Conservation (phyloP, 2,329 filamentous ascomycete genomes). For the Fusarium euwallaceae region DNA sequence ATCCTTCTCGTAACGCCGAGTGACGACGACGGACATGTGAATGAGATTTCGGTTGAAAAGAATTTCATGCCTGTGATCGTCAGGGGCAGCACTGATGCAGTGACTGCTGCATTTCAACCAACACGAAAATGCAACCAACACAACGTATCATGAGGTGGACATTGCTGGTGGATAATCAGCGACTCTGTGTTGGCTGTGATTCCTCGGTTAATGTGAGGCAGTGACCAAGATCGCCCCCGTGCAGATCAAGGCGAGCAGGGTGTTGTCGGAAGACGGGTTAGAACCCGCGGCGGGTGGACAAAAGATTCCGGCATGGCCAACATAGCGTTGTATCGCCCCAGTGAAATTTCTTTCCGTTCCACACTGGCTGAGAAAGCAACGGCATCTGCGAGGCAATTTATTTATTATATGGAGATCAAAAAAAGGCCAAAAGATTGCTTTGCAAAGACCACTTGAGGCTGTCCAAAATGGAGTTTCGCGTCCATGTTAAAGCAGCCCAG, state of each 20-base stretch:
- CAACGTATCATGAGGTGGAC: not conserved
- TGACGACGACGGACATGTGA: not conserved
- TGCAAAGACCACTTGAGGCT: not conserved
- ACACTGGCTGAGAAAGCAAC: not conserved
- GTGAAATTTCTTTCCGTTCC: not conserved
- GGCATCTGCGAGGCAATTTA: not conserved
- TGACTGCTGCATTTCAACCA: not conserved
- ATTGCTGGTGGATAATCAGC: not conserved
- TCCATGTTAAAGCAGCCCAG: not conserved
- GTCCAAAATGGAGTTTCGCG: not conserved
- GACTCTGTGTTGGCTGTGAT: not conserved
- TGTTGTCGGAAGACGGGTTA: not conserved
- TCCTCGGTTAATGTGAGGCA: not conserved
- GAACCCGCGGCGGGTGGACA: not conserved
- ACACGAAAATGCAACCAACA: not conserved
- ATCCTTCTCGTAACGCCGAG: not conserved
- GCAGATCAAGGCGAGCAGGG: not conserved
- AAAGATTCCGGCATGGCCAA: not conserved
- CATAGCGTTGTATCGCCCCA: constrained; percentile 1
- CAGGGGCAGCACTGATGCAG: not conserved
- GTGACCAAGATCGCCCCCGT: not conserved
- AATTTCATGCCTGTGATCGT: not conserved
- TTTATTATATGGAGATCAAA: too few species aligned
- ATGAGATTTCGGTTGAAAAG: not conserved
- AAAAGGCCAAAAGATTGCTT: not conserved